A percentile compares a stretch with the other conserved stretches of the same genome.
These are phyloP conservation scores for Tetrapyrgos nigripes DNA, from an alignment of 1,284 basidiomycete species.

Conservation along the genomic window DNA sequence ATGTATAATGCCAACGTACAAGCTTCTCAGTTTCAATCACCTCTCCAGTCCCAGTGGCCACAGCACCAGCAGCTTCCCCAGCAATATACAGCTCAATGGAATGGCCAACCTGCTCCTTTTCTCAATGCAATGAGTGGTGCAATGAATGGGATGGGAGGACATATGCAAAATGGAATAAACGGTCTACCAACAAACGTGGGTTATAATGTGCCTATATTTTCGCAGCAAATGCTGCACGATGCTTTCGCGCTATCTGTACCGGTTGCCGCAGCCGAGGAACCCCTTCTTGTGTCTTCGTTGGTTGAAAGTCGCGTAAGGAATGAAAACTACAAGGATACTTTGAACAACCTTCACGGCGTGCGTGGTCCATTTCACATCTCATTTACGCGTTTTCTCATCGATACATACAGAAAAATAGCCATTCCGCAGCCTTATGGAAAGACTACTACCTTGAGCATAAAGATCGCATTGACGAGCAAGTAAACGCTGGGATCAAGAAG, in stretches of 20 bases:
- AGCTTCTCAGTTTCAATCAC: conserved; percentile 16
- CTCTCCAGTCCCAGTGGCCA: conserved; percentile 5
- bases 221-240: conserved; percentile 59
- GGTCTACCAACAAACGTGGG: conserved; percentile 30
- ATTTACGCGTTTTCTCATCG: not conserved
- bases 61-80: conserved; percentile 17
- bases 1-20: conserved; percentile 15
- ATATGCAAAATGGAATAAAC: conserved; percentile 34
- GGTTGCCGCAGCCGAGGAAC: conserved; percentile 63
- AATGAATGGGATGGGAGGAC: conserved; percentile 35
- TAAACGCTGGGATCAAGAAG: conserved; percentile 32
- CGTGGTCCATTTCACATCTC: conserved; percentile 17
- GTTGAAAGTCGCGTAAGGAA: conserved; percentile 2
- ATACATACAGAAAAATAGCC: conserved; percentile 15
- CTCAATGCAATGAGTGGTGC: conserved; percentile 26
- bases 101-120: conserved; percentile 19
- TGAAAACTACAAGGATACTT: conserved; percentile 42
- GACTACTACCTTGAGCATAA: conserved; percentile 58
- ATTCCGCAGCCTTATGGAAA: conserved; percentile 23
- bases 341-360: conserved; percentile 50
- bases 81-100: conserved; percentile 16
- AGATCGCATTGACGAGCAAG: conserved; percentile 57
- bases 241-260: conserved; percentile 57
- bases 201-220: conserved; percentile 47
- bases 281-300: conserved; percentile 50